Base-by-base conservation (phyloP, 1,139 yeast species). In the Sugiyamaella neomexicana region DNA sequence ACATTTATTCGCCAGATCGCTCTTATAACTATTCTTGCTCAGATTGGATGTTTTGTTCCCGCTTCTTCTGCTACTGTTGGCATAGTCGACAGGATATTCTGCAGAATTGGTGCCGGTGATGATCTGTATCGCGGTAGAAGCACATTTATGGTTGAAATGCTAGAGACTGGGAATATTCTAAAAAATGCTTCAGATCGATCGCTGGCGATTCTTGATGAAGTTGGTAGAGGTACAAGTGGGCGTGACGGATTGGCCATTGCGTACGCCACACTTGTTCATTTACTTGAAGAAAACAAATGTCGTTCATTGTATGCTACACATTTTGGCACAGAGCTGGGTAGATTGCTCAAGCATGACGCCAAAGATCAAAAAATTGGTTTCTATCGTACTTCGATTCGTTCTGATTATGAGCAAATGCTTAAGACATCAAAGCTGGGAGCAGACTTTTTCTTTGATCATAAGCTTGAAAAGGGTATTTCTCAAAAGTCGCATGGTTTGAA, bases 141-240 rank as follows among this genome's bases (percentile, higher is more conserved):
- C 60, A 91, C 99, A 0, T 93, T 93, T 65, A 90, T 93, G 98
- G 96, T 91, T 13, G 98, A 93, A 64, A 91, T 93, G 98, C 80
- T 89, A n/a, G 99, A 93, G 66, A 89, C 97, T 0, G 85, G 96
- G 25, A 78, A 81, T 58, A 90, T 93, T 38, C 71, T 93, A 53
- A 77, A 80, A 47, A 81, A 87, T 57, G 95, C 98, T 1, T 89
- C 98, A 0, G 66, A 76, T 0, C 71, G 77, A 43, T 90, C 98
- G 0, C 71, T 93, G 59, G 97, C 97, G 0, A 86, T 93, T 32
- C 81, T 93, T 46, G 99, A 93, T 71, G 99, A 93, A 64, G 85
- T 93, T n/a, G 99, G 99, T 0, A 76, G 99, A 57, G 99, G 99
- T 0, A 93, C 99, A 0, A 87, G 96, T 58, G 86, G 91, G 0